These are phyloP conservation scores for Dendrothele bispora DNA, from an alignment of 768 basidiomycete genomes.

Conservation along the genomic window DNA sequence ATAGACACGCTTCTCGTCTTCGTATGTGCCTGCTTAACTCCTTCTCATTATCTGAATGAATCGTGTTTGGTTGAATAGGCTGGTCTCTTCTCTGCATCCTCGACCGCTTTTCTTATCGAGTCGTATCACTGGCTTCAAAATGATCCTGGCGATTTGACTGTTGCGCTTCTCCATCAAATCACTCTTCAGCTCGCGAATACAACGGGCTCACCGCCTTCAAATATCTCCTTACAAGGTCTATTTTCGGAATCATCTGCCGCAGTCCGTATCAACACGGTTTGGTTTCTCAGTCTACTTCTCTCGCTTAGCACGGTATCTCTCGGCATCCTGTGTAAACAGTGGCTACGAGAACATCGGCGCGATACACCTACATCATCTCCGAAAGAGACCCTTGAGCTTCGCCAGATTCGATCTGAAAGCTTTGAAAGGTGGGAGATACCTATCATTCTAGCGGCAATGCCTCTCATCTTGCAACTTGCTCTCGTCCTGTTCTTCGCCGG, in stretches of 20 bases:
- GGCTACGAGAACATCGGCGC: slow-evolving; percentile 25
- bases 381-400: slow-evolving; percentile 20
- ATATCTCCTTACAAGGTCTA: neutral
- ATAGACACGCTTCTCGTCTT: slow-evolving; percentile 30
- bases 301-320: slow-evolving; percentile 7
- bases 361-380: slow-evolving; percentile 16
- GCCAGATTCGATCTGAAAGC: slow-evolving; percentile 30
- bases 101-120: slow-evolving; percentile 20
- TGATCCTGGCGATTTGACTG: slow-evolving; percentile 1
- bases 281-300: slow-evolving; percentile 13
- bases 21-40: slow-evolving; percentile 12
- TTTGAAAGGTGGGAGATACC: slow-evolving; percentile 30
- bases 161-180: neutral
- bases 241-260: neutral
- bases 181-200: neutral
- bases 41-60: neutral
- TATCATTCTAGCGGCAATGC: slow-evolving; percentile 24
- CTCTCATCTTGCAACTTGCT: slow-evolving; percentile 27
- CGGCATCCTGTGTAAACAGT: slow-evolving; percentile 11
- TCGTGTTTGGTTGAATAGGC: slow-evolving; percentile 8
- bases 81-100: slow-evolving; percentile 23
- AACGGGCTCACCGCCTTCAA: neutral
- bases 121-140: slow-evolving; percentile 14
- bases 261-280: slow-evolving; percentile 10
- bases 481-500: slow-evolving; percentile 31